These are phyloP conservation scores for Wickerhamiella brachini DNA, from an alignment of 805 yeast species.

Conservation along the genomic window DNA sequence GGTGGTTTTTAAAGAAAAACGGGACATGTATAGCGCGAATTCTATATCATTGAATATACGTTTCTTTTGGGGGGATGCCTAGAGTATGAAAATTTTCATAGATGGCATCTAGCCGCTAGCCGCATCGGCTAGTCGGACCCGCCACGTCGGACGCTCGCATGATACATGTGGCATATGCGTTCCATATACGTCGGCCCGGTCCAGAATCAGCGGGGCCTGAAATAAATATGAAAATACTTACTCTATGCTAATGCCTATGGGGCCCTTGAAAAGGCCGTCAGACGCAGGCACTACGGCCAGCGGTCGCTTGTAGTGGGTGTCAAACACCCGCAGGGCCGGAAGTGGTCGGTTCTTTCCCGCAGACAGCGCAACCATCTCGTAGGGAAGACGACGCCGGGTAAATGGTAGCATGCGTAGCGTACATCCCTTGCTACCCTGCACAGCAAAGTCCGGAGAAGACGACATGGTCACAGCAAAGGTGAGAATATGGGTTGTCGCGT, in stretches of 20 bases:
- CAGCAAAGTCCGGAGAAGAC: conserved; percentile 28
- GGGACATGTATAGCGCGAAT: no score
- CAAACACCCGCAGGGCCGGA: conserved; percentile 55
- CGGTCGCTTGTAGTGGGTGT: conserved; percentile 50
- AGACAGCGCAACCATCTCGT: conserved; percentile 19
- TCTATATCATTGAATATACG: no score
- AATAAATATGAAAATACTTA: no score
- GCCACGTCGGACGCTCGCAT: no score
- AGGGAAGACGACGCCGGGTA: conserved; percentile 29
- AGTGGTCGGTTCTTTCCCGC: conserved; percentile 23
- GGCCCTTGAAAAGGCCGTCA: not conserved
- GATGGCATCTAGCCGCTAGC: no score
- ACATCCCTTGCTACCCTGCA: conserved; percentile 25
- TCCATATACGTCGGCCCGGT: no score
- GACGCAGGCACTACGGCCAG: conserved; percentile 36
- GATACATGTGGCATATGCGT: no score
- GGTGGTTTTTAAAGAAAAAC: no score
- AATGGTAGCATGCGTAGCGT: conserved; percentile 46
- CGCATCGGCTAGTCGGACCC: no score
- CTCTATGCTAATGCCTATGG: not conserved
- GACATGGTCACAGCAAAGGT: conserved; percentile 41
- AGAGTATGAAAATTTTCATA: no score
- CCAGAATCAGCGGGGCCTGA: no score
- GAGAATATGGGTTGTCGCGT: conserved; percentile 59
- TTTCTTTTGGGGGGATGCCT: no score